Base-by-base conservation (phyloP, 1,284 basidiomycete genomes). In the Austroboletus rostrupii region DNA sequence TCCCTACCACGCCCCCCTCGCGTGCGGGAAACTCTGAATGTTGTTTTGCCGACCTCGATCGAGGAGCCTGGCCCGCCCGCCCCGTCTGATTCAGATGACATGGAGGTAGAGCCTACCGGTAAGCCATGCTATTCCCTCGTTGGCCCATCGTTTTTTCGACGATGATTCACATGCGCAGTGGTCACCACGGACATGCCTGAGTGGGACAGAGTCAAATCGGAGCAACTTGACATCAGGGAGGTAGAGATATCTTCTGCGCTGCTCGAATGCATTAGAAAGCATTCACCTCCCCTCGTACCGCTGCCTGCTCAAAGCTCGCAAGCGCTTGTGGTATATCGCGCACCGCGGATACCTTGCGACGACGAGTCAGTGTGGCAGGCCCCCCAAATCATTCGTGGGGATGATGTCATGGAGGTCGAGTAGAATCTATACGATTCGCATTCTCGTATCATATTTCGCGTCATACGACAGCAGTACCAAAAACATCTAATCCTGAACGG, bases 351-450 rank as follows among this genome's bases (percentile, higher is more conserved):
- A 33, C 57, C 62, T 19, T 6, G 21, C 37, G 28, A 49, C 20
- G 17, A 43, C 42, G 32, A 37, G 29, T 17, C 16, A 19, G 29
- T 36, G 8, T 19, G 26, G n/a, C 39, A 17, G 28, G 12, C 42
- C 13, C 16, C 23, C 29, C 3, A 26, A 31, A 33, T 49, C 5
- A 28, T 21, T 42, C 42, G 36, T 28, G 73, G 72, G 47, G 76
- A 77, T 38, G 77, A 82, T 65, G 75, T 75, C 38, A 85, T 86
- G 83, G 80, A 85, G 56, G 65, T 85, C 32, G 82, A 81, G 49
- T 59, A 61, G 49, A 50, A 12, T 39, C 31, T 35, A 35, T 44
- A 33, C 16, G 14, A 31, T 31, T 21, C 21, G 21, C 39, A 46
- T 21, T 31, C 26, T 56, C 19, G 43, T 45, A 41, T 26, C 21